Conservation (phyloP, 805 yeast genomes). For the Tetrapisispora pingtungensis region DNA sequence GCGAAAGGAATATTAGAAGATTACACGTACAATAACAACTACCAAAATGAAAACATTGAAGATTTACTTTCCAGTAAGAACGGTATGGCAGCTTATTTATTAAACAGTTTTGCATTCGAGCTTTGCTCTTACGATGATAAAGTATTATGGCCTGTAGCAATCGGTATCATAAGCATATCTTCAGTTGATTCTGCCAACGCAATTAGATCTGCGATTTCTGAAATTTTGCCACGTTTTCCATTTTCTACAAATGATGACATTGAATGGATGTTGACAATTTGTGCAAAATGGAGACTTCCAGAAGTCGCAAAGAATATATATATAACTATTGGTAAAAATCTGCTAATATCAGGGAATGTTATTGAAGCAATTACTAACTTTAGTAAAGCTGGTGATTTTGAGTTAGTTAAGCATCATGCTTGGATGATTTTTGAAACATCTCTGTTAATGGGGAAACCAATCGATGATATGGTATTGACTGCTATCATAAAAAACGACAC, state of each 20-base stretch:
- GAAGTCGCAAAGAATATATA: conserved; percentile 48
- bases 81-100: conserved; percentile 37
- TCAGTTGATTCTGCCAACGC: conserved; percentile 33
- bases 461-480: conserved; percentile 48
- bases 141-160: conserved; percentile 53
- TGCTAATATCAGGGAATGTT: conserved; percentile 44
- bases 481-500: conserved; percentile 36
- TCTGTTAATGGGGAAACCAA: conserved; percentile 40
- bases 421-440: conserved; percentile 58
- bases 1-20: conserved; percentile 48
- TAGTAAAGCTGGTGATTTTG: conserved; percentile 51
- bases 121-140: conserved; percentile 30
- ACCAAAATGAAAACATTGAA: conserved; percentile 13
- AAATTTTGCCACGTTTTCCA: conserved; percentile 49
- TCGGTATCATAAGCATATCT: conserved; percentile 48
- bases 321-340: conserved; percentile 38
- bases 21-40: conserved; percentile 20
- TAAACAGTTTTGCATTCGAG: conserved; percentile 25
- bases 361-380: conserved; percentile 57
- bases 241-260: conserved; percentile 63
- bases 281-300: conserved; percentile 57
- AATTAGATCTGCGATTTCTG: conserved; percentile 35
- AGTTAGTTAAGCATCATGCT: conserved; percentile 38
- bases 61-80: conserved; percentile 28
- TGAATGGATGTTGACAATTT: conserved; percentile 67